Evolutionary conservation across 2,329 filamentous ascomycete species (phyloP).

Genomic region (Xylariales sp.): DNA sequence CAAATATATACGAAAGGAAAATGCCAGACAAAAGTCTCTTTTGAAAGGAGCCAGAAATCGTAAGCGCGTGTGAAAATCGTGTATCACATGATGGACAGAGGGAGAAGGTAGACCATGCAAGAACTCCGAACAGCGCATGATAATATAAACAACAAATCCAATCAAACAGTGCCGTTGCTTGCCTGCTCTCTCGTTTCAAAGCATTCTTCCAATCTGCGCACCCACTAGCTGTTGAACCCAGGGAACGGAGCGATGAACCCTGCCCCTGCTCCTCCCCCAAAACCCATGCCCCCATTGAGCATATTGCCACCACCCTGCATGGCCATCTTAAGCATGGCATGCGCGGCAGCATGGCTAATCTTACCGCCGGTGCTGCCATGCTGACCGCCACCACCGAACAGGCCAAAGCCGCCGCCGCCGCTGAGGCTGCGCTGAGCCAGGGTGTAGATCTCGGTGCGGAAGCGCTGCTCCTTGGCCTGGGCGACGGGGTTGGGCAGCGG

Average conservation of each 20-base stretch:
- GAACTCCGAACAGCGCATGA: too few relatives aligned
- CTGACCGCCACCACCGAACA: background rate
- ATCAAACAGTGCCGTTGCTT: too few relatives aligned
- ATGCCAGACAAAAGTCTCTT: too few relatives aligned
- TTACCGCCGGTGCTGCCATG: background rate
- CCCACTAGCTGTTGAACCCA: background rate
- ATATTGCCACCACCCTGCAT: background rate
- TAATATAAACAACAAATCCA: too few relatives aligned
- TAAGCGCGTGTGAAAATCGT: too few relatives aligned
- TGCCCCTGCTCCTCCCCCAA: background rate
- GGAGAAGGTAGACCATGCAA: too few relatives aligned
- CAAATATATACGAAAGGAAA: too few relatives aligned
- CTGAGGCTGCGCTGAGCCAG: background rate
- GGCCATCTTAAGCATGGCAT: background rate
- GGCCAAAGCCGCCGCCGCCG: too few relatives aligned
- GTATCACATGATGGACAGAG: too few relatives aligned
- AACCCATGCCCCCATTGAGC: background rate
- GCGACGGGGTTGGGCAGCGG: background rate
- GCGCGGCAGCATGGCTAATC: background rate
- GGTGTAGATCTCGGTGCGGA: background rate
- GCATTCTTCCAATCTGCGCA: background rate
- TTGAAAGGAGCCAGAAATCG: too few relatives aligned
- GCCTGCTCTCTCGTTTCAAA: too few relatives aligned
- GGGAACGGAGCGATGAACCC: background rate
- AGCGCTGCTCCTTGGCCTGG: background rate